Percentiles rank a stretch among this genome's conserved stretches.
Conservation (phyloP, 208 protist species). For the Acanthamoeba healyi region DNA sequence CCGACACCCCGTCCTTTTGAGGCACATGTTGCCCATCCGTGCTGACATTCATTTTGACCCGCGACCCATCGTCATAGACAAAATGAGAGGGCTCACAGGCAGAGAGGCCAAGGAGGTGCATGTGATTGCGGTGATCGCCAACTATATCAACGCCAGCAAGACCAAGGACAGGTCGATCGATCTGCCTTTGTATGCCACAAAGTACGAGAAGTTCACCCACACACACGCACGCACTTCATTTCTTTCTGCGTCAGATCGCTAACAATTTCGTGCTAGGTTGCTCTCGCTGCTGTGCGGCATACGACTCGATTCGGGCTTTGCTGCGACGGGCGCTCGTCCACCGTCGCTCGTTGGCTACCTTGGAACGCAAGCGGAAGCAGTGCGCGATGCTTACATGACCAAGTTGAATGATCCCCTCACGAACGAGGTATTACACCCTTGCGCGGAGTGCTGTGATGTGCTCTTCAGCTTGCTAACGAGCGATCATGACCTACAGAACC, state of each 20-base stretch:
- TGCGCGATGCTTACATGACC: constrained; percentile 32
- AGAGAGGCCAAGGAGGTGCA: constrained; percentile 2
- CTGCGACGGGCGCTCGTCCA: constrained; percentile 5
- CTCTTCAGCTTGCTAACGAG: not conserved
- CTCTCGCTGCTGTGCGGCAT: constrained; percentile 47
- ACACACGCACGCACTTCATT: not conserved
- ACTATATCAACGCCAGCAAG: not conserved
- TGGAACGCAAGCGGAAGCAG: constrained; percentile 5
- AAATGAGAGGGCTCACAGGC: not conserved
- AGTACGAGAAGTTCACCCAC: not conserved
- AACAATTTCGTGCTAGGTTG: not conserved
- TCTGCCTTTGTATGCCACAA: not conserved
- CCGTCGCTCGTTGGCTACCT: constrained; percentile 58
- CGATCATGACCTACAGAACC: not conserved
- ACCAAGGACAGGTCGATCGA: not conserved
- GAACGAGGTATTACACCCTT: not conserved
- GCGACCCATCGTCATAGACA: not conserved
- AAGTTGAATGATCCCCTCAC: constrained; percentile 12
- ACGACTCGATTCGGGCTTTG: not conserved
- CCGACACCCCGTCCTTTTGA: not conserved
- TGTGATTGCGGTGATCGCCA: not conserved
- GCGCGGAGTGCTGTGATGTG: not conserved
- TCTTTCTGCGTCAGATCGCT: not conserved
- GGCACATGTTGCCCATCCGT: too few relatives aligned
- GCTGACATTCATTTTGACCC: too few relatives aligned